A percentile compares a stretch with the other conserved stretches of the same genome.
These are phyloP conservation scores for Lentithecium fluviatile DNA, from an alignment of 495 filamentous ascomycete genomes.

Conservation along the genomic window DNA sequence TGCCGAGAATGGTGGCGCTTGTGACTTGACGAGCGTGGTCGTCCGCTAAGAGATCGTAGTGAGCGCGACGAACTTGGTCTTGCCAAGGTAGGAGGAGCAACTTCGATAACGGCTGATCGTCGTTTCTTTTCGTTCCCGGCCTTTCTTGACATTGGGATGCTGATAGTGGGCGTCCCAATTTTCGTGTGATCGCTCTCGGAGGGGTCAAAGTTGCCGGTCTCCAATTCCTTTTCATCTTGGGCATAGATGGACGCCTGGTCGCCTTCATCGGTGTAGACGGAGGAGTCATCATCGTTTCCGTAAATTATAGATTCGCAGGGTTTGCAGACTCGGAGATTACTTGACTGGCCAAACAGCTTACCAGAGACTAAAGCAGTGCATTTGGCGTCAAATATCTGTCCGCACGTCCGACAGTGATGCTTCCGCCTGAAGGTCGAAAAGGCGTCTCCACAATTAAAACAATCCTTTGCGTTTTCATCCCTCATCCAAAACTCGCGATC, in stretches of 20 bases:
- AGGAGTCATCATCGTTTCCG: slow-evolving; percentile 84
- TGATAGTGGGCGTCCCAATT: slow-evolving; percentile 45
- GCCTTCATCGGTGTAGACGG: slow-evolving; percentile 74
- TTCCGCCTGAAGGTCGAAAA: slow-evolving; percentile 95
- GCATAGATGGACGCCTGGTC: slow-evolving; percentile 34
- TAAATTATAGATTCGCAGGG: slow-evolving; percentile 92
- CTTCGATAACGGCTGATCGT: slow-evolving; percentile 86
- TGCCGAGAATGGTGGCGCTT: slow-evolving; percentile 85
- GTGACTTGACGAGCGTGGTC: slow-evolving; percentile 73
- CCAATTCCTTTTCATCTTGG: slow-evolving; percentile 16
- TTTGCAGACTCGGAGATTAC: slow-evolving; percentile 87
- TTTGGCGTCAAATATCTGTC: slow-evolving; percentile 96
- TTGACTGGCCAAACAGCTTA: slow-evolving; percentile 79
- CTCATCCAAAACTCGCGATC: slow-evolving; percentile 99
- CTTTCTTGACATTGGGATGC: slow-evolving; percentile 61
- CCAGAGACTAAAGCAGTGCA: slow-evolving; percentile 90
- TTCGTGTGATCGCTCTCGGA: slow-evolving; percentile 39
- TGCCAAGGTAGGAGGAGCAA: slow-evolving; percentile 69
- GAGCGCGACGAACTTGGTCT: slow-evolving; percentile 90
- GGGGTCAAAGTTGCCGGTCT: slow-evolving; percentile 17
- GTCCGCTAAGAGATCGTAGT: slow-evolving; percentile 67
- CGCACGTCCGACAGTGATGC: slow-evolving; percentile 91
- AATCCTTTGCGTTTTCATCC: slow-evolving; percentile 97
- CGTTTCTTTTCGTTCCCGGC: slow-evolving; percentile 77
- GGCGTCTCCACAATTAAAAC: slow-evolving; percentile 83